These are phyloP conservation scores for Ananas comosus DNA, from an alignment of 176 grass and related monocot species.

Conservation along the genomic window DNA sequence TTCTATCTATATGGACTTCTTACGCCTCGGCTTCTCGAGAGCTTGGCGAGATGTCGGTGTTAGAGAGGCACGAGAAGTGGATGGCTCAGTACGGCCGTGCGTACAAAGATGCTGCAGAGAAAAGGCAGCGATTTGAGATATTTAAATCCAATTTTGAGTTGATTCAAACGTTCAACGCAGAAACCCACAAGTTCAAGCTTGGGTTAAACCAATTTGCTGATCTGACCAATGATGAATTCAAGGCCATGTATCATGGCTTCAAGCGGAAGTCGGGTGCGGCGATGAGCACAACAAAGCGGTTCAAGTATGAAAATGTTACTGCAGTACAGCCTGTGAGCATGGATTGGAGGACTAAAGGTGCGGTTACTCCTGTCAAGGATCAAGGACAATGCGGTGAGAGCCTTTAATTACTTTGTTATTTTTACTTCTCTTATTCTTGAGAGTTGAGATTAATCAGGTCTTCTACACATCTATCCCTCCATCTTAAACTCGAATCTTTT, in stretches of 20 bases:
- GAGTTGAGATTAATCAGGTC: no score
- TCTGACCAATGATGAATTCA: slow-evolving; percentile 59
- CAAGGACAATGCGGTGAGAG: slow-evolving; percentile 43
- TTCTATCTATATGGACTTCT: background rate
- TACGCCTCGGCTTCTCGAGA: slow-evolving; percentile 10
- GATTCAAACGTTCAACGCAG: slow-evolving; percentile 43
- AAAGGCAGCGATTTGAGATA: slow-evolving; percentile 34
- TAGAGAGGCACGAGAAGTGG: slow-evolving; percentile 43
- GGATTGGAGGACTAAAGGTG: no score
- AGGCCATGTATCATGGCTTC: slow-evolving; percentile 26
- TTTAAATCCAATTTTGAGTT: slow-evolving; percentile 32
- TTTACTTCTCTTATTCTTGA: no score
- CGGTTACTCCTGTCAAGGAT: slow-evolving; percentile 34
- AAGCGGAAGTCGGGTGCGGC: background rate
- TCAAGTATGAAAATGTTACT: background rate
- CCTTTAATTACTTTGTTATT: background rate
- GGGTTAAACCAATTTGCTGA: slow-evolving; percentile 48
- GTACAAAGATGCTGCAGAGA: slow-evolving; percentile 41
- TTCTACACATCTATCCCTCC: no score
- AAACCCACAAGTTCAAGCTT: slow-evolving; percentile 25
- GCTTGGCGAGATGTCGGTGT: slow-evolving; percentile 13
- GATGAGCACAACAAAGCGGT: background rate
- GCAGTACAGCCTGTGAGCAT: no score
- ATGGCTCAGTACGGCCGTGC: slow-evolving; percentile 41
- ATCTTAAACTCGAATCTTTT: no score